Percentiles rank a stretch among this genome's conserved stretches.
Evolutionary conservation across 805 yeast species (phyloP).

Genomic region (Saccharomyces kudriavzevii): DNA sequence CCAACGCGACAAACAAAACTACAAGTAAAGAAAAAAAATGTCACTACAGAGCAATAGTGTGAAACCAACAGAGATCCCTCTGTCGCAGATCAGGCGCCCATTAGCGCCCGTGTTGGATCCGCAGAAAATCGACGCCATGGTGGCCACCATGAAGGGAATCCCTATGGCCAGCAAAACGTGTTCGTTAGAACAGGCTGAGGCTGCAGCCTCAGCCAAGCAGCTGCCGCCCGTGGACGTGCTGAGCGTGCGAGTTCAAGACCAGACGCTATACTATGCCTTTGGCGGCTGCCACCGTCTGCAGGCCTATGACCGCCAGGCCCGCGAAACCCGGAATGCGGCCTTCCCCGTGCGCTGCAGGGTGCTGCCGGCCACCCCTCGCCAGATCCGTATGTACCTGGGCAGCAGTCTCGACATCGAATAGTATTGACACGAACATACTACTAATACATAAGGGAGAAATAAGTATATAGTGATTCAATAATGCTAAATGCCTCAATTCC

Average conservation of each 20-base stretch:
- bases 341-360: slow-evolving; percentile 59
- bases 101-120: slow-evolving; percentile 77
- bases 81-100: slow-evolving; percentile 64
- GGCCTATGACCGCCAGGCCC: slow-evolving; percentile 57
- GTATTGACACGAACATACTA: not conserved
- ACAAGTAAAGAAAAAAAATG: slow-evolving; percentile 32
- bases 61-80: slow-evolving; percentile 52
- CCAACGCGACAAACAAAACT: not conserved
- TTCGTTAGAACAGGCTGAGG: slow-evolving; percentile 34
- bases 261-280: slow-evolving; percentile 64
- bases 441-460: not conserved
- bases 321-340: slow-evolving; percentile 28
- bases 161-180: slow-evolving; percentile 64
- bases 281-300: slow-evolving; percentile 90
- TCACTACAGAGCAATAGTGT: slow-evolving; percentile 60
- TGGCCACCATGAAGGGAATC: slow-evolving; percentile 52
- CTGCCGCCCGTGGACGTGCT: slow-evolving; percentile 79
- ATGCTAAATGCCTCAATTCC: not conserved
- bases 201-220: slow-evolving; percentile 41
- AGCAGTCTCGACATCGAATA: slow-evolving; percentile 24
- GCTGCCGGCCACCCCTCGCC: slow-evolving; percentile 66
- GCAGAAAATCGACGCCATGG: slow-evolving; percentile 73
- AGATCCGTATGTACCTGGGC: slow-evolving; percentile 63
- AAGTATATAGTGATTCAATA: not conserved
- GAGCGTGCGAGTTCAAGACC: slow-evolving; percentile 54